These are phyloP conservation scores for Chalaropsis ovoidea DNA, from an alignment of 2,329 filamentous ascomycete genomes.

Conservation along the genomic window DNA sequence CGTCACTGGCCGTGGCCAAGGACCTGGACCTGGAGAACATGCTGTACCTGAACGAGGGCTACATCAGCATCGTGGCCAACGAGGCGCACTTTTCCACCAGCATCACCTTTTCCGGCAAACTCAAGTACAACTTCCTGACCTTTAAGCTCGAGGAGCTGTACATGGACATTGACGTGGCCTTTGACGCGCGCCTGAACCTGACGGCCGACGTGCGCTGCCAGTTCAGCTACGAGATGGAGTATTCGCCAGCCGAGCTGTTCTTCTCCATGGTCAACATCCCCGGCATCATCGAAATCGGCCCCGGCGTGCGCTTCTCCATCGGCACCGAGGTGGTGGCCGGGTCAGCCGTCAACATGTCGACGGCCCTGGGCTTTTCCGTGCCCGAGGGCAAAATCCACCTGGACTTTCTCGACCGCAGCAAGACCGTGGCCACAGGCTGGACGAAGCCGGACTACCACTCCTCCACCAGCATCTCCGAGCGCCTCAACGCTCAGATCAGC, in stretches of 20 bases:
- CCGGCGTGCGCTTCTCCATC: constrained; percentile 33
- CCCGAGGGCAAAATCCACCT: constrained; percentile 34
- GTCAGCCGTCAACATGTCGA: constrained; percentile 31
- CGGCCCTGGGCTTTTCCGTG: constrained; percentile 31
- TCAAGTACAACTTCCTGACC: constrained; percentile 35
- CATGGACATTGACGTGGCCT: constrained; percentile 37
- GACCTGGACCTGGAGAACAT: constrained; percentile 29
- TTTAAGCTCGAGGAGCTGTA: constrained; percentile 33
- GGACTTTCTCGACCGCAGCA: constrained; percentile 32
- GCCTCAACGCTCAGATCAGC: constrained; percentile 31
- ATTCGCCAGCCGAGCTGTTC: constrained; percentile 33
- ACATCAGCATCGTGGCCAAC: constrained; percentile 33
- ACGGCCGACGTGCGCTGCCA: constrained; percentile 32
- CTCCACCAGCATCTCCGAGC: constrained; percentile 32
- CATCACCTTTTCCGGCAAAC: constrained; percentile 36
- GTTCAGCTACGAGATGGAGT: constrained; percentile 32
- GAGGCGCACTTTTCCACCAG: constrained; percentile 32
- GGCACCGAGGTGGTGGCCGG: constrained; percentile 34
- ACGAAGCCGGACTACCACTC: constrained; percentile 32
- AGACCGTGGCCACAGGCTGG: constrained; percentile 33
- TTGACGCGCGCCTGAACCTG: constrained; percentile 34
- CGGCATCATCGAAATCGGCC: constrained; percentile 34
- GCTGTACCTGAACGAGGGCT: constrained; percentile 30
- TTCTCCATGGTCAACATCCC: constrained; percentile 36
- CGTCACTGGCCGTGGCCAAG: constrained; percentile 1